Evolutionary conservation across 2,329 filamentous ascomycete species (phyloP), one percentile per base, ranked within the genome.

Genomic region (Hypoxylon sp.): DNA sequence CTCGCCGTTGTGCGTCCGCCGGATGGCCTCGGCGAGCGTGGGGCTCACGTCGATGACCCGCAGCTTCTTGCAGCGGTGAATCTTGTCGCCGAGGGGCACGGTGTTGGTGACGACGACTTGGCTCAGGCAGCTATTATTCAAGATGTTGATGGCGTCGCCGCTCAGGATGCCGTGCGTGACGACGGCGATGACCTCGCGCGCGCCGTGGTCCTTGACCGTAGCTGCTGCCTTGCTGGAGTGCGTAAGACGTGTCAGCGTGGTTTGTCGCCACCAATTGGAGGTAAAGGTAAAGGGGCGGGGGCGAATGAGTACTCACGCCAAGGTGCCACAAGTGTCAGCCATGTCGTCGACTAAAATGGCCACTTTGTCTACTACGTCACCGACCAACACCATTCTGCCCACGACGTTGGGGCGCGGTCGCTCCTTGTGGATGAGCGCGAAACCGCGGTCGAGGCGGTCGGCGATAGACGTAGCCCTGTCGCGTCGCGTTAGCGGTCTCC

Each of bases 271-370:
- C 15, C 5, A 26, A 26, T 26, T 26, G 24, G 7, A 5, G 37
- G 2, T 20, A 30, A 39, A n/a, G 34, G 13, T 17, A n/a, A 2
- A 28, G n/a, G 19, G 32, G 37, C 1, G 6, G 26, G 20, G 10
- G 10, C 5, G 24, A 13, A 3, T 7, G 10, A n/a, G 20, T 50
- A 34, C 68, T 68, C 68, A 70, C 68, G 74, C 73, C 1, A 76
- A 61, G 39, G 93, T 97, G 70, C 93, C 93, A 77, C 94, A 97
- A 3, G 94, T 97, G 76, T 98, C 94, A 30, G 94, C 94, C 93
- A 98, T 97, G 77, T 98, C 94, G 77, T 98, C 94, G 49, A 99
- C 94, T 50, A 99, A 89, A 74, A 99, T 97, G 63, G 94, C 94
- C 28, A 94, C 89, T 81, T 95, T 95, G 80, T 92, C 91, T 70